Conservation (phyloP, 2,329 filamentous ascomycete species). For the Ophiostoma perfectum region DNA sequence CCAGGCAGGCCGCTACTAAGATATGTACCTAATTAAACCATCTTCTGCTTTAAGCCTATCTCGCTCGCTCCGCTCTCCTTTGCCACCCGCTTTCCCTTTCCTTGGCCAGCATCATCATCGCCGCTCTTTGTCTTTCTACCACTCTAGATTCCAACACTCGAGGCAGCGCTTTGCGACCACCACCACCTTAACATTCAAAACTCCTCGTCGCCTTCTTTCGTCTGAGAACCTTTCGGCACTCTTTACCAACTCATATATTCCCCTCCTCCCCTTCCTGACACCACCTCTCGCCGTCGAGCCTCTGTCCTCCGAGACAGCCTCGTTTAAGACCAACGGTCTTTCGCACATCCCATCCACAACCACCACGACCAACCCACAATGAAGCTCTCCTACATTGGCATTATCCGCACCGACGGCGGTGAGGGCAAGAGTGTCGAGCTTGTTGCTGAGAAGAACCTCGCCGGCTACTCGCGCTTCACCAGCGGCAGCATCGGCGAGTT, state of each 20-base stretch:
- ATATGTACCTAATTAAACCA: background rate
- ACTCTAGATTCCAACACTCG: background rate
- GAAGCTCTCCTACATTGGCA: background rate
- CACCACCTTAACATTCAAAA: background rate
- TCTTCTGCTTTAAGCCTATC: slow-evolving; percentile 1
- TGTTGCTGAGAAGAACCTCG: slow-evolving; percentile 66
- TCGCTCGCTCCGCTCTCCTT: background rate
- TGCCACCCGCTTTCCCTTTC: background rate
- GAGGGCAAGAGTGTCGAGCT: slow-evolving; percentile 23
- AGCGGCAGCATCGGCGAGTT: slow-evolving; percentile 40
- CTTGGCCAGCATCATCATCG: slow-evolving; percentile 4
- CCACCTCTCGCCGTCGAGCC: background rate
- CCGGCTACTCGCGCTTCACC: slow-evolving; percentile 75
- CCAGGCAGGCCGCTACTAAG: background rate
- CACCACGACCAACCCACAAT: background rate
- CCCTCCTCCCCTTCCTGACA: background rate
- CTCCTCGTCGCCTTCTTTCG: background rate
- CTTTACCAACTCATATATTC: background rate
- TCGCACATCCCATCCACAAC: background rate
- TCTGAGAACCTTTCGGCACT: background rate
- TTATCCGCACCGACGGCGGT: slow-evolving; percentile 37
- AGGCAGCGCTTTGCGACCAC: background rate
- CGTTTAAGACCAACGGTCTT: background rate
- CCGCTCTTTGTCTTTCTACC: background rate
- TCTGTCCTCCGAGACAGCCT: background rate